Evolutionary conservation across 306 rosid species (phyloP).

Genomic region (Acacia melanoxylon): DNA sequence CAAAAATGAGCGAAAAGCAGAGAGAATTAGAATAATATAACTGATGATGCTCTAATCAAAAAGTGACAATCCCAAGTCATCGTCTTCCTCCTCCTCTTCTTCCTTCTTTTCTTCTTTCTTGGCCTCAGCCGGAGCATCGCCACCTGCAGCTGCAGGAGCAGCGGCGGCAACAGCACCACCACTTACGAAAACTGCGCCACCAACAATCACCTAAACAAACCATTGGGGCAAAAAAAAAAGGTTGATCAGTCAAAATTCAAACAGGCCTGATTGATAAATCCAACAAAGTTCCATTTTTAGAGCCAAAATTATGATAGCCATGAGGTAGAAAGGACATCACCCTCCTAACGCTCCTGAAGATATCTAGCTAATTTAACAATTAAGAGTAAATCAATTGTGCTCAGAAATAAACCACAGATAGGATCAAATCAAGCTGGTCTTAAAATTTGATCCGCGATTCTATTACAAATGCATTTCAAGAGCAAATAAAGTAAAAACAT

Average conservation of each 20-base stretch:
- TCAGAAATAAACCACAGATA: not conserved
- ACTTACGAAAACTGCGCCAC: constrained; percentile 58
- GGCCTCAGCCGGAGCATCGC: constrained; percentile 40
- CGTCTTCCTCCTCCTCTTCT: constrained; percentile 86
- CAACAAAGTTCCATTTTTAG: not conserved
- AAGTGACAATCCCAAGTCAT: constrained; percentile 79
- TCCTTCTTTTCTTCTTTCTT: constrained; percentile 56
- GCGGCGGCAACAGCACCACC: constrained; percentile 62
- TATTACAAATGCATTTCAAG: not conserved
- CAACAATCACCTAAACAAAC: constrained; percentile 61
- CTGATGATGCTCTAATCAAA: constrained; percentile 56
- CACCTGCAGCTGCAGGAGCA: constrained; percentile 58
- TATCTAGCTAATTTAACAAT: not conserved
- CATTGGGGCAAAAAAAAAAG: not conserved
- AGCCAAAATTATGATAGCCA: not conserved
- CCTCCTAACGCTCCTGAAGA: not conserved
- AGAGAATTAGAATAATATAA: constrained; percentile 3
- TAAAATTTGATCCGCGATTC: not conserved
- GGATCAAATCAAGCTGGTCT: too few relatives aligned
- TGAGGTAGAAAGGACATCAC: not conserved
- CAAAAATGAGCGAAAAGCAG: constrained; percentile 26
- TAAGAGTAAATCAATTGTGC: not conserved
- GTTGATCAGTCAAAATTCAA: not conserved
- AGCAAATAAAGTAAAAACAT: not conserved
- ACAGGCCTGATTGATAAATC: not conserved